Base-by-base conservation (phyloP, 2,329 filamentous ascomycete genomes). In the Pseudonectria foliicola region DNA sequence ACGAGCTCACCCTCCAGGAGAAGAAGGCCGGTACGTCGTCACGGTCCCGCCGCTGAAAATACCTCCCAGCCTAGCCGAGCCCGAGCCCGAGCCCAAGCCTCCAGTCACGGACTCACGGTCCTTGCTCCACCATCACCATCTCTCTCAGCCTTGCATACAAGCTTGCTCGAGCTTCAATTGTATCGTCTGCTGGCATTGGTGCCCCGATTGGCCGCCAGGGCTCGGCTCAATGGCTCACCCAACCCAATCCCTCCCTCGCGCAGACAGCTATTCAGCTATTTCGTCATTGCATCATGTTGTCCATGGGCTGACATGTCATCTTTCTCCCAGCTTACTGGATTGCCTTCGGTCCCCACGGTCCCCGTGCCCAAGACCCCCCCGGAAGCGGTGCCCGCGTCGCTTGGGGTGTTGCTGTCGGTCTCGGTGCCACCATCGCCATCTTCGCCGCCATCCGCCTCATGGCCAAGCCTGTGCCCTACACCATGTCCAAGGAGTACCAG, bases 401-500 rank as follows among this genome's bases (percentile, higher is more conserved):
- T 57, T 69, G 79, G 60, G 85, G 88, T 66, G 82, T 85, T 39
- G 59, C 71, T 42, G 62, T 81, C 54, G 83, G 85, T 56, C 56
- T 93, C 48, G 70, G 66, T 44, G 74, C 71, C 54, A 82, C 81
- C 49, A 65, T 83, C 51, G 74, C 66, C 46, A 43, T 95, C 63
- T 96, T 96, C 71, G 70, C 70, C 54, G 44, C 64, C 54, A 75
- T 85, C 61, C 84, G 89, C 56, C 49, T 74, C 50, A 81, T 85
- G 61, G 87, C 84, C 55, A 74, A 77, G 60, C 75, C 77, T 41
- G 57, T 75, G 45, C 92, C 92, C 50, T 71, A 73, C 63, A 94
- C 90, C 56, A 94, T 98, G 89, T 90, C 73, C 70, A 85, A 86
- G 75, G 92, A 98, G 69, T 96, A 85, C 79, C 87, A 98, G 72